These are phyloP conservation scores for Lanmaoa pseudosensibilis DNA, from an alignment of 768 basidiomycete species.

Conservation along the genomic window DNA sequence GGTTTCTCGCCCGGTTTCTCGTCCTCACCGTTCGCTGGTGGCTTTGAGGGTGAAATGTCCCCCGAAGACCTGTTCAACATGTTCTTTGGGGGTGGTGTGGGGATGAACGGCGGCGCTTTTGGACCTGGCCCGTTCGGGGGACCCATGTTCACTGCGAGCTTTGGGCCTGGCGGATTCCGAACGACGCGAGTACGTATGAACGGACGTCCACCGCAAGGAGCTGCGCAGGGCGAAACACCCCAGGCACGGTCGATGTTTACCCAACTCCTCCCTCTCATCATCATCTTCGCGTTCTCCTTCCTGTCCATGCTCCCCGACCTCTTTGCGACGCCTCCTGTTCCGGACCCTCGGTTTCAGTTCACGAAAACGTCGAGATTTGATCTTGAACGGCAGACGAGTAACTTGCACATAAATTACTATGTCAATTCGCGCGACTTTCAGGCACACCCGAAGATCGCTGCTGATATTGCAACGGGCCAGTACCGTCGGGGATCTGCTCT, in stretches of 20 bases:
- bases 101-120: constrained; percentile 45
- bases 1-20: constrained; percentile 50
- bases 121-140: constrained; percentile 50
- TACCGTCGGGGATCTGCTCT: constrained; percentile 36
- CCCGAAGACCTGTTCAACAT: constrained; percentile 98
- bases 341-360: constrained; percentile 83
- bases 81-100: constrained; percentile 82
- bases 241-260: constrained; percentile 60
- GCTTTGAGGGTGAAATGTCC: constrained; percentile 82
- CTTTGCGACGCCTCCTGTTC: constrained; percentile 62
- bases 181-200: constrained; percentile 56
- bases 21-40: constrained; percentile 47
- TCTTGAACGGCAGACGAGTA: constrained; percentile 67
- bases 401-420: constrained; percentile 76
- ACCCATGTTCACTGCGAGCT: constrained; percentile 72
- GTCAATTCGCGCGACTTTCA: constrained; percentile 78
- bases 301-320: constrained; percentile 77
- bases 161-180: constrained; percentile 83
- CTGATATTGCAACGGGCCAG: constrained; percentile 57
- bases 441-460: constrained; percentile 72
- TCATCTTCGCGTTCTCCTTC: constrained; percentile 83
- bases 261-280: constrained; percentile 81
- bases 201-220: constrained; percentile 34
- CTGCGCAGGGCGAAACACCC: constrained; percentile 38
- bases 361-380: constrained; percentile 57